Percentiles rank a stretch among this genome's conserved stretches.
Conservation (phyloP, 352 stramenopile genomes). For the Sclerospora graminicola region DNA sequence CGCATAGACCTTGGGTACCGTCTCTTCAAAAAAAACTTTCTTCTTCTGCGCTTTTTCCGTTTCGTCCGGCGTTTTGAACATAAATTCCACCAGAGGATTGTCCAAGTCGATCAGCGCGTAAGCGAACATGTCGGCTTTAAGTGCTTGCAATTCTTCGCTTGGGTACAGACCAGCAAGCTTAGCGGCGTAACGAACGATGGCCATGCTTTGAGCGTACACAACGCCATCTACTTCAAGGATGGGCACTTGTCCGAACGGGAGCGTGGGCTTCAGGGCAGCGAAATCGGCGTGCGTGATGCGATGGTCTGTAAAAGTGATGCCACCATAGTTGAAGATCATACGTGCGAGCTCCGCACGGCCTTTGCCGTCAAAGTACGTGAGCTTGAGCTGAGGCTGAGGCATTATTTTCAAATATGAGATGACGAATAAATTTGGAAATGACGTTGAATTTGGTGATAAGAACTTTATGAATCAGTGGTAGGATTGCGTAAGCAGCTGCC, state of each 20-base stretch:
- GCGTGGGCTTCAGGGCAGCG: slow-evolving; percentile 32
- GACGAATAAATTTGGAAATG: too few relatives aligned
- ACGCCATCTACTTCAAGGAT: slow-evolving; percentile 35
- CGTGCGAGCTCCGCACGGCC: slow-evolving; percentile 40
- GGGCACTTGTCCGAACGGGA: slow-evolving; percentile 45
- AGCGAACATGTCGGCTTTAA: slow-evolving; percentile 40
- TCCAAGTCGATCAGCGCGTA: slow-evolving; percentile 32
- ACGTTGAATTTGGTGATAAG: too few relatives aligned
- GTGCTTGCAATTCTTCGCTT: slow-evolving; percentile 35
- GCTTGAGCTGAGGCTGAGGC: slow-evolving; percentile 24
- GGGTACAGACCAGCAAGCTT: slow-evolving; percentile 54
- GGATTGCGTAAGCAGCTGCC: too few relatives aligned
- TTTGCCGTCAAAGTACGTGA: slow-evolving; percentile 51
- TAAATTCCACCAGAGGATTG: slow-evolving; percentile 21
- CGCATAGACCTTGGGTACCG: slow-evolving; percentile 13
- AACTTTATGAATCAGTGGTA: too few relatives aligned
- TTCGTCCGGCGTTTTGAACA: slow-evolving; percentile 23
- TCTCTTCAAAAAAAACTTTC: slow-evolving; percentile 38
- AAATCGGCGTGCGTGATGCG: slow-evolving; percentile 22
- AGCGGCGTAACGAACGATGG: slow-evolving; percentile 45
- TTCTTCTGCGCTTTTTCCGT: slow-evolving; percentile 33
- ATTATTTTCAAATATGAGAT: slow-evolving; percentile 1
- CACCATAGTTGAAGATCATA: slow-evolving; percentile 32
- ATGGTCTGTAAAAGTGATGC: slow-evolving; percentile 25
- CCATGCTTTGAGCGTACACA: slow-evolving; percentile 47